Percentiles rank a stretch among this genome's conserved stretches.
Evolutionary conservation across 192 early-diverging fungal species (phyloP).

Genomic region (Chytriomyces sp.): DNA sequence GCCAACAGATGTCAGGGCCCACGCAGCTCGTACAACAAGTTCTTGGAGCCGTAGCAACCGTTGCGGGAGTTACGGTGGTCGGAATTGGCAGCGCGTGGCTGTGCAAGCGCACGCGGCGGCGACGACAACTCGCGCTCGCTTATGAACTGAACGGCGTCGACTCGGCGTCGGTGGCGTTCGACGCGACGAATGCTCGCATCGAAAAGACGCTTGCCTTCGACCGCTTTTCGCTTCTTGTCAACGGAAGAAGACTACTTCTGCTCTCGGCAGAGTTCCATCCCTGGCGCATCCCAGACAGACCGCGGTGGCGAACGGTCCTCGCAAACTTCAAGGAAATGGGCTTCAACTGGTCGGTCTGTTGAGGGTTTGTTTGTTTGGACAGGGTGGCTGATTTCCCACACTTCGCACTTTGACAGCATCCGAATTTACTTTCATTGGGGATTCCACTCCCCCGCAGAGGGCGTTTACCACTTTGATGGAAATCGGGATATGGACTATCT

Average conservation of each 20-base stretch:
- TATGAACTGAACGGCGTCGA: neutral
- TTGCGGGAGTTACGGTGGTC: too few species aligned
- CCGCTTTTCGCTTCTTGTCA: conserved; percentile 66
- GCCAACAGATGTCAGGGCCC: too few species aligned
- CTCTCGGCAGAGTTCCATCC: conserved; percentile 85
- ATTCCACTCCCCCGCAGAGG: conserved; percentile 62
- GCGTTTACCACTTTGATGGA: conserved; percentile 73
- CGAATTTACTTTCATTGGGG: conserved; percentile 92
- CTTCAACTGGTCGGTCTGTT: conserved; percentile 52
- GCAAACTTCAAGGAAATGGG: conserved; percentile 73
- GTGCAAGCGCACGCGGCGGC: neutral
- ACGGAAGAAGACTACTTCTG: conserved; percentile 67
- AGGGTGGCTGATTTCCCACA: neutral
- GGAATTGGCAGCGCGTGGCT: too few species aligned
- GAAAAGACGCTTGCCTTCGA: conserved; percentile 66
- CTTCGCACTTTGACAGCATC: conserved; percentile 44
- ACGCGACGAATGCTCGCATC: neutral
- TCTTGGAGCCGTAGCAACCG: too few species aligned
- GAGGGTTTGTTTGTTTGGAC: neutral
- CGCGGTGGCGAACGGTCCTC: conserved; percentile 69
- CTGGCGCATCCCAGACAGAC: conserved; percentile 74
- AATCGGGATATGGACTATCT: conserved; percentile 44
- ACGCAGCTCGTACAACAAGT: too few species aligned
- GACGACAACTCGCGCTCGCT: conserved; percentile 12
- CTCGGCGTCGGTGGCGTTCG: neutral